phyloP scores from a whole-genome alignment of 2,329 filamentous ascomycete genomes.

The Curvularia hawaiiensis region DNA sequence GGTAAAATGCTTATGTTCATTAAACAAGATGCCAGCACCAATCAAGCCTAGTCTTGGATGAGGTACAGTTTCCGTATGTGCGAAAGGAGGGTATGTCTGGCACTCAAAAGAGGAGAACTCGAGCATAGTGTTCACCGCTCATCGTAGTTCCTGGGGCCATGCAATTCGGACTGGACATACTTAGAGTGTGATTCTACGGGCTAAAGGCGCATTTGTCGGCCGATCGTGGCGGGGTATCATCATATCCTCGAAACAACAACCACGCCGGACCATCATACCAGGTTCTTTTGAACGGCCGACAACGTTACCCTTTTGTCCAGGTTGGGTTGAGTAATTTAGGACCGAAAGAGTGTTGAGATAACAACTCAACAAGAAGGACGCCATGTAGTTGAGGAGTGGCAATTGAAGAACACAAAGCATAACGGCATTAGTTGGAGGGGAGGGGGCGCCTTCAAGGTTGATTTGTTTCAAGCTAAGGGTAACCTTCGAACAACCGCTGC shows the following conservation, averaged over 20 bases:
- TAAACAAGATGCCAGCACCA: slow-evolving; percentile 1
- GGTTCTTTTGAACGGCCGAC: not conserved
- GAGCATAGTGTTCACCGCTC: slow-evolving; percentile 3
- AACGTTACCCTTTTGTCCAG: not conserved
- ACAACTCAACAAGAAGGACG: not conserved
- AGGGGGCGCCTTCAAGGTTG: not conserved
- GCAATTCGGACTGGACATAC: not conserved
- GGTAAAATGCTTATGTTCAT: slow-evolving; percentile 19
- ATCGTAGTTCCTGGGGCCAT: not conserved
- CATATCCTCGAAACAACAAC: slow-evolving; percentile 7
- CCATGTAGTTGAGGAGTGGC: not conserved
- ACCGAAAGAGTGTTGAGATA: not conserved
- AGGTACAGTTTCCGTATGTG: slow-evolving; percentile 3
- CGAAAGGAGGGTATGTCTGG: slow-evolving; percentile 6
- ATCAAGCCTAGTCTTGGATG: not conserved
- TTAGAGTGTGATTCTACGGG: not conserved
- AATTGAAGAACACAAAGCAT: not conserved
- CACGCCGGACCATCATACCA: not conserved
- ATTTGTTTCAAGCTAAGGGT: not conserved
- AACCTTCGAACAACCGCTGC: not conserved
- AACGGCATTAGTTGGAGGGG: not conserved
- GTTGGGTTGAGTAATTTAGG: not conserved
- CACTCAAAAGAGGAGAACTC: not conserved
- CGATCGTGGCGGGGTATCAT: not conserved
- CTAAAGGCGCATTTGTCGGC: not conserved